These are phyloP conservation scores for Oldenlandia corymbosa DNA, from an alignment of 257 asterid genomes.

Conservation along the genomic window DNA sequence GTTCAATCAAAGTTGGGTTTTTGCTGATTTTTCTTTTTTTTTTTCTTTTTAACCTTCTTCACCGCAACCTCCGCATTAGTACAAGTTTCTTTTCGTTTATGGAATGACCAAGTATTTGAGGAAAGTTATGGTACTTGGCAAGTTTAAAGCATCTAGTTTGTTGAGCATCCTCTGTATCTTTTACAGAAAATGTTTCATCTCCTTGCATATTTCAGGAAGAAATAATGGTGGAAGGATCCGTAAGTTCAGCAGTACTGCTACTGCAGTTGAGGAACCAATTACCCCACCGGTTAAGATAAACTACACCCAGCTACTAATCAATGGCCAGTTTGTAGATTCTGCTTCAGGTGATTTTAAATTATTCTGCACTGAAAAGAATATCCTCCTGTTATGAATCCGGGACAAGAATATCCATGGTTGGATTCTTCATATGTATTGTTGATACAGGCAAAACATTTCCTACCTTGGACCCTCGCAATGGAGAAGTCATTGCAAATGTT, in stretches of 20 bases:
- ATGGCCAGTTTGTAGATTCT: slow-evolving; percentile 71
- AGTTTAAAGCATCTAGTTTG: background rate
- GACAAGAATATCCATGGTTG: background rate
- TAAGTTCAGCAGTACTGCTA: slow-evolving; percentile 39
- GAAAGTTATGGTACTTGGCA: too few species aligned
- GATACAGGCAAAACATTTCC: slow-evolving; percentile 63
- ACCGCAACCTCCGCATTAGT: too few species aligned
- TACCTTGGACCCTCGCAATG: slow-evolving; percentile 68
- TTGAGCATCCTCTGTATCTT: slow-evolving; percentile 4
- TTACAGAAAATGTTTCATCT: background rate
- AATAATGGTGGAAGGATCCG: slow-evolving; percentile 29
- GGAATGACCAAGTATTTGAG: too few species aligned
- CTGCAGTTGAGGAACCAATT: slow-evolving; percentile 44
- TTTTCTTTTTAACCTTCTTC: too few species aligned
- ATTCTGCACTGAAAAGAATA: background rate
- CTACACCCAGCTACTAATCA: slow-evolving; percentile 65
- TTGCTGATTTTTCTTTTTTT: too few species aligned
- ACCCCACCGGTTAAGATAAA: slow-evolving; percentile 46
- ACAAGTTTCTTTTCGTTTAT: background rate
- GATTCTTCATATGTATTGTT: background rate
- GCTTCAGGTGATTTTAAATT: slow-evolving; percentile 54
- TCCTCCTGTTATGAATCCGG: background rate
- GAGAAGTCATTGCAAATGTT: slow-evolving; percentile 64
- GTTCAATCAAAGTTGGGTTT: too few species aligned
- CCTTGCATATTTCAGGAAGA: slow-evolving; percentile 31